phyloP scores from a whole-genome alignment of 805 yeast species.

The Phaffomyces antillensis region DNA sequence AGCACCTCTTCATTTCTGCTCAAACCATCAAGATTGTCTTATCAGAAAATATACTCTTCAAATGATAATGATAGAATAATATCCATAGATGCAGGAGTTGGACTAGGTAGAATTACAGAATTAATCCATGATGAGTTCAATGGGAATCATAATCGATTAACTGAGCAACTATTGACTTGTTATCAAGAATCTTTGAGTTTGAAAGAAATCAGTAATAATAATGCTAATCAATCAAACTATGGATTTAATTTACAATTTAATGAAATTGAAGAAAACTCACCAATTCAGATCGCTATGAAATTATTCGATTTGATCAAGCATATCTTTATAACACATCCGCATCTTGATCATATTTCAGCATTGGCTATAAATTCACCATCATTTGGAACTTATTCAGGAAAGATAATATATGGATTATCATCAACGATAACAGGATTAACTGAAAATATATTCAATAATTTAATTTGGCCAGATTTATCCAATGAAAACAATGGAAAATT shows the following conservation, averaged over 20 bases:
- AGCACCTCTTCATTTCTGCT: constrained; percentile 61
- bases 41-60: constrained; percentile 26
- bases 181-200: constrained; percentile 2
- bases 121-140: constrained; percentile 17
- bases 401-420: constrained; percentile 45
- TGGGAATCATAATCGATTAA: not conserved
- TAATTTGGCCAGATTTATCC: constrained; percentile 69
- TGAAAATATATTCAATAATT: constrained; percentile 60
- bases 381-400: constrained; percentile 28
- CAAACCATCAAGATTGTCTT: constrained; percentile 43
- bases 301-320: constrained; percentile 32
- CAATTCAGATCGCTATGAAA: constrained; percentile 25
- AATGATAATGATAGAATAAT: constrained; percentile 32
- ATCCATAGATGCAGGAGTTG: constrained; percentile 77
- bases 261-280: constrained; percentile 6
- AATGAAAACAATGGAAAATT: constrained; percentile 23
- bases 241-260: not conserved
- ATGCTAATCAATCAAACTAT: not conserved
- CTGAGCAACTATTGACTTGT: not conserved
- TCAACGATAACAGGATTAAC: constrained; percentile 47
- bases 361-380: constrained; percentile 67
- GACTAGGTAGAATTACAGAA: constrained; percentile 49
- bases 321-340: constrained; percentile 71
- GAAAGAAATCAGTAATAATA: not conserved
- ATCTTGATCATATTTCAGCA: constrained; percentile 72